These are phyloP conservation scores for Tetragonia tetragonoides DNA, from an alignment of 148 eudicot genomes.

Conservation along the genomic window DNA sequence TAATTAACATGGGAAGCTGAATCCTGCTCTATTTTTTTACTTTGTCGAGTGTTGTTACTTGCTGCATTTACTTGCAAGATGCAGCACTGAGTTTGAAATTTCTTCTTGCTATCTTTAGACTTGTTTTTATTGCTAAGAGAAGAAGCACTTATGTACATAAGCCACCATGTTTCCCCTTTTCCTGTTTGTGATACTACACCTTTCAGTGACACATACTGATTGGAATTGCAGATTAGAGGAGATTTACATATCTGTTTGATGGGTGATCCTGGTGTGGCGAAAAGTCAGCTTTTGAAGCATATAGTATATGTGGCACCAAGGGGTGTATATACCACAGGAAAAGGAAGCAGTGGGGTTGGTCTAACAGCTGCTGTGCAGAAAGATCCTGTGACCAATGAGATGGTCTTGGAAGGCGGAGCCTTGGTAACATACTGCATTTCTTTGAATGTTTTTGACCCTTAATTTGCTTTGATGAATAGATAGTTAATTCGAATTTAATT, in stretches of 20 bases:
- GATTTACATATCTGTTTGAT: slow-evolving; percentile 93
- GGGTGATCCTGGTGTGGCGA: slow-evolving; percentile 99
- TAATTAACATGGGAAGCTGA: not conserved
- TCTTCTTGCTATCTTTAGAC: not conserved
- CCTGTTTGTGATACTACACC: not conserved
- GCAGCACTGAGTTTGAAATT: not conserved
- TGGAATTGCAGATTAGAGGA: slow-evolving; percentile 81
- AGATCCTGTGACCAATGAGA: slow-evolving; percentile 97
- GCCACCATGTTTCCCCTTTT: not conserved
- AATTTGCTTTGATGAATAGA: slow-evolving; percentile 10
- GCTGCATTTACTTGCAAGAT: not conserved
- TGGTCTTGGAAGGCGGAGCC: slow-evolving; percentile 99
- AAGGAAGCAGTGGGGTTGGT: slow-evolving; percentile 99
- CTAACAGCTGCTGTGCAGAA: slow-evolving; percentile 97
- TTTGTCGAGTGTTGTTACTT: not conserved
- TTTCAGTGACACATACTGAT: not conserved
- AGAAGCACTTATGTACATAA: not conserved
- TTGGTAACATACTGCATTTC: slow-evolving; percentile 45
- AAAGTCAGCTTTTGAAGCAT: slow-evolving; percentile 98
- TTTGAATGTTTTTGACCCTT: not conserved
- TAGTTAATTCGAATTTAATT: not conserved
- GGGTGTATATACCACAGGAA: slow-evolving; percentile 97
- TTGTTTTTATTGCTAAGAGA: not conserved
- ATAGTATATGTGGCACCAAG: slow-evolving; percentile 98
- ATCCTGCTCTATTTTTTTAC: not conserved